Evolutionary conservation across 169 alveolate species (phyloP), one percentile per base, ranked within the genome.

Genomic region (Cardiosporidium cionae): DNA sequence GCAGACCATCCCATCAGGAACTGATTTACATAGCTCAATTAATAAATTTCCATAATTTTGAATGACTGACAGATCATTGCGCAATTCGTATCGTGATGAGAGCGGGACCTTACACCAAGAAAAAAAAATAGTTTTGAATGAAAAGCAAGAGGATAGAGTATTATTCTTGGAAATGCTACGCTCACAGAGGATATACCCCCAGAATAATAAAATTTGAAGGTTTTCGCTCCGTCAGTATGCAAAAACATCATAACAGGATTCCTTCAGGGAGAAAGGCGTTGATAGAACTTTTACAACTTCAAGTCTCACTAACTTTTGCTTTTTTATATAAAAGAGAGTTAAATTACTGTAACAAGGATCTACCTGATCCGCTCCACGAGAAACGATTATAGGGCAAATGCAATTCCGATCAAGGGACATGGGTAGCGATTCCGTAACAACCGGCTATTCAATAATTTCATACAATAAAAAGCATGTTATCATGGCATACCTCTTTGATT

Each of bases 1-100:
- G 34, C 98, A 94, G 0, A 97, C 98, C 5, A 95, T 85, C 0
- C 98, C 98, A 85, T 95, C 99, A 2, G 98, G 98, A 0, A 94
- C 96, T 37, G 78, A 65, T 83, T 89, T 71, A 33, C 94, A 84
- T 53, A 96, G 88, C 69, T 94, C 98, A 0, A 92, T 83, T 5
- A 96, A 81, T 29, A 96, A 86, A 28, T 84, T 85, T 3, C 98
- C 98, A 79, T 95, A 95, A 78, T 94, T 95, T 52, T 97, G 86
- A 9, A 94, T 85, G 32, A 94, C 96, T 29, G 90, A 85, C 44
- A 83, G 76, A 73, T 96, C 97, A 33, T 86, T 90, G 66, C 99
- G 87, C 23, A 91, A 89, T 64, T 94, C 97, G 76, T 85, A 96
- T 78, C 89, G 91, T 6, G 98, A 89, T 0, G 96, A 84, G 36